Evolutionary conservation across 1,284 basidiomycete species (phyloP).

Genomic region (Prillingera fragicola): DNA sequence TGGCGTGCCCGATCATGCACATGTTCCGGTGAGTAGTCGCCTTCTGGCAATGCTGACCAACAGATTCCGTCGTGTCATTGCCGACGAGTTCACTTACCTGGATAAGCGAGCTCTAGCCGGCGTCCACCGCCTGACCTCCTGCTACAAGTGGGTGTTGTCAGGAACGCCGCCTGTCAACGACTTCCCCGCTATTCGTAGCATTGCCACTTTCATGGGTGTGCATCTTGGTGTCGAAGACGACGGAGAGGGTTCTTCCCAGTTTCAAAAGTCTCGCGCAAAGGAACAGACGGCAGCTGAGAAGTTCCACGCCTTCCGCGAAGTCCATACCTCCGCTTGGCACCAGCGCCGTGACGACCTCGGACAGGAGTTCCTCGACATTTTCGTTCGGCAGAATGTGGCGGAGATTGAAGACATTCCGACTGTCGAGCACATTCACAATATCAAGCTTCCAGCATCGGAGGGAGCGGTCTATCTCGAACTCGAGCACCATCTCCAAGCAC

Average conservation of each 20-base stretch:
- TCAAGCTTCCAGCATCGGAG: slow-evolving; percentile 83
- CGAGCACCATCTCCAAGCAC: slow-evolving; percentile 76
- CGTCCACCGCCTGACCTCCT: slow-evolving; percentile 69
- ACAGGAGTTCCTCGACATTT: slow-evolving; percentile 74
- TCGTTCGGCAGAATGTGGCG: slow-evolving; percentile 89
- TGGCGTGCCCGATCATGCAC: slow-evolving; percentile 77
- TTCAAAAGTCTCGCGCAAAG: slow-evolving; percentile 69
- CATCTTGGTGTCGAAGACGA: slow-evolving; percentile 88
- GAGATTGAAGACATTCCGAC: slow-evolving; percentile 94
- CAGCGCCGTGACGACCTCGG: slow-evolving; percentile 75
- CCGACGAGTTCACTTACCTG: slow-evolving; percentile 94
- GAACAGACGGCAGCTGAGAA: slow-evolving; percentile 85
- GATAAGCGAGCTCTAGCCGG: slow-evolving; percentile 72
- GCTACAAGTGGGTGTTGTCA: slow-evolving; percentile 88
- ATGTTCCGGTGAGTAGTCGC: slow-evolving; percentile 62
- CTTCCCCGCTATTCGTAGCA: slow-evolving; percentile 73
- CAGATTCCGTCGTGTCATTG: slow-evolving; percentile 71
- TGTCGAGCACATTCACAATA: slow-evolving; percentile 60
- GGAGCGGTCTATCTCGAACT: slow-evolving; percentile 91
- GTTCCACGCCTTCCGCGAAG: slow-evolving; percentile 94
- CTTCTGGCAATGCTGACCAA: slow-evolving; percentile 1
- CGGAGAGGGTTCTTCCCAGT: slow-evolving; percentile 66
- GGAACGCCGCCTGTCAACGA: slow-evolving; percentile 90
- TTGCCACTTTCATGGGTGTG: slow-evolving; percentile 75
- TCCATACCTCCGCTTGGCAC: slow-evolving; percentile 88